Evolutionary conservation across 768 basidiomycete genomes (phyloP).

Genomic region (Mycena epipterygia): DNA sequence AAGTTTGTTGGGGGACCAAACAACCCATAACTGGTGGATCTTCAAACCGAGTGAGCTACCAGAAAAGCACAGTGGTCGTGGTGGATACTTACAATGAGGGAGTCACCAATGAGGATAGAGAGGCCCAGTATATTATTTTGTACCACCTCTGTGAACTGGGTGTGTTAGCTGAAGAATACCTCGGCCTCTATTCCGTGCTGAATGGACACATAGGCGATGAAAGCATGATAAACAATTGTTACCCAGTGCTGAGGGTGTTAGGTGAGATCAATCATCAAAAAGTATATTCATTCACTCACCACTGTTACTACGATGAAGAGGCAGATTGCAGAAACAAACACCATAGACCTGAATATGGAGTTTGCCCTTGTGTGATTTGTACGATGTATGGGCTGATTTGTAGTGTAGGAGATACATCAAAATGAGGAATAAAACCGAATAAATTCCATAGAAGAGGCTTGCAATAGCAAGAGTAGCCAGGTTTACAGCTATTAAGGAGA

Average conservation of each 20-base stretch:
- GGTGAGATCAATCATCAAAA: background rate
- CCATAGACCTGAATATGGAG: conserved; percentile 6
- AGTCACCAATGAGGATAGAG: conserved; percentile 11
- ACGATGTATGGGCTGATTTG: background rate
- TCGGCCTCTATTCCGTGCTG: background rate
- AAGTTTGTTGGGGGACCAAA: conserved; percentile 13
- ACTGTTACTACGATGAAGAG: conserved; percentile 12
- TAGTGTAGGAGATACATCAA: conserved; percentile 18
- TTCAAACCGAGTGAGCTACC: background rate
- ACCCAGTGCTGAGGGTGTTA: conserved; percentile 13
- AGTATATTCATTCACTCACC: background rate
- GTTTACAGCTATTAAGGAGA: conserved; percentile 5
- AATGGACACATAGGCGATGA: conserved; percentile 2
- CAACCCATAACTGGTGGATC: conserved; percentile 26
- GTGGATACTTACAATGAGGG: conserved; percentile 2
- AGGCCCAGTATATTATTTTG: background rate
- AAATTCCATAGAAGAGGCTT: conserved; percentile 24
- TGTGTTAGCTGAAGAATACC: conserved; percentile 1
- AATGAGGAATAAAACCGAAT: conserved; percentile 15
- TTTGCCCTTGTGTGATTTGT: background rate
- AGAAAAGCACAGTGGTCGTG: background rate
- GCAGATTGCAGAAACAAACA: conserved; percentile 7
- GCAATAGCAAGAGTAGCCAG: background rate
- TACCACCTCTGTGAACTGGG: background rate
- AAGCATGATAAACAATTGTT: background rate